Evolutionary conservation across 2,329 filamentous ascomycete species (phyloP).

Genomic region (Aspergillus fumigatiaffinis): DNA sequence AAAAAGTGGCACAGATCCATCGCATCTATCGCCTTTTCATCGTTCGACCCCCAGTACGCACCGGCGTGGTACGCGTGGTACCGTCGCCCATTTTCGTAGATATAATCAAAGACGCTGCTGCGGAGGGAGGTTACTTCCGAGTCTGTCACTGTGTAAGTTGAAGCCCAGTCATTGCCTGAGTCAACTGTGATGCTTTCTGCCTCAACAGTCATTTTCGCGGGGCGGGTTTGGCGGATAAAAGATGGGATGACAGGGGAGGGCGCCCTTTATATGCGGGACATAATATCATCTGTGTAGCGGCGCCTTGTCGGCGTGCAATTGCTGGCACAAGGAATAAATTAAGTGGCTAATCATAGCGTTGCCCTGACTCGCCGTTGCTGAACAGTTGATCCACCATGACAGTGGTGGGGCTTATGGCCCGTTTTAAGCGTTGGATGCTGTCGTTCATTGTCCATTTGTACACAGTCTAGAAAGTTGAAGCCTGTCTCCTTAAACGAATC

Average conservation of each 20-base stretch:
- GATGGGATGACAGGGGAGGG: not conserved
- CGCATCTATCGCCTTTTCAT: conserved; percentile 19
- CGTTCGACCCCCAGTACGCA: conserved; percentile 24
- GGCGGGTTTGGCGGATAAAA: not conserved
- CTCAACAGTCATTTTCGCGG: not conserved
- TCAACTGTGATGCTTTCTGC: not conserved
- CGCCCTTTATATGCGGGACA: not conserved
- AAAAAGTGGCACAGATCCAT: conserved; percentile 39
- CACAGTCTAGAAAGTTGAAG: too few species aligned
- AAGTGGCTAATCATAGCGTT: too few species aligned
- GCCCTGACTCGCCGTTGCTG: too few species aligned
- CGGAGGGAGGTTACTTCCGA: not conserved
- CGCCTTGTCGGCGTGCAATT: too few species aligned
- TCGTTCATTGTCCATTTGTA: too few species aligned
- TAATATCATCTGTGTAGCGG: not conserved
- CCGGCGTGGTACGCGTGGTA: conserved; percentile 32
- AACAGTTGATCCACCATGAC: too few species aligned
- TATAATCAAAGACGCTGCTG: conserved; percentile 24
- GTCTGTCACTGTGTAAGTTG: not conserved
- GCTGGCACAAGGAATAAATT: not conserved
- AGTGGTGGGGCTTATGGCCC: too few species aligned
- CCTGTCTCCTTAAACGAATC: too few species aligned
- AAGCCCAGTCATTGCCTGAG: not conserved
- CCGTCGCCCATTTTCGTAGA: conserved; percentile 27
- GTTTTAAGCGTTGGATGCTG: too few species aligned